Base-by-base conservation (phyloP, 108 stramenopile species). In the Nannochloropsis gaditana region DNA sequence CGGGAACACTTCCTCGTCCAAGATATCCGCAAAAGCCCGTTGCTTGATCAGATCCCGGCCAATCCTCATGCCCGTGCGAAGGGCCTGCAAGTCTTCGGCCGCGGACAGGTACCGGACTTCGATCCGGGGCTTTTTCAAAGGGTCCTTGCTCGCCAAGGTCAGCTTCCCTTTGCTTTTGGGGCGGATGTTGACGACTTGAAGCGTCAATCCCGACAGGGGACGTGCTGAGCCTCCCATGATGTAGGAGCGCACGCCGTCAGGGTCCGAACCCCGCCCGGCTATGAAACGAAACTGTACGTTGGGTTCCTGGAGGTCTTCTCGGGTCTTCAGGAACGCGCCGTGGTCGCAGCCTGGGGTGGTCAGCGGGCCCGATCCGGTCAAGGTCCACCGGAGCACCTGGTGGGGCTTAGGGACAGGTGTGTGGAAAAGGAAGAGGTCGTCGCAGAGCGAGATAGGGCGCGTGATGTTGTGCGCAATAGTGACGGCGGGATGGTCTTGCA, bases 171-270 rank as follows among this genome's bases (percentile, higher is more conserved):
- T 42, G 43, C 43, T 44, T 11, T 44, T 43, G 4, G 82, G 43
- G 5, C 82, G 82, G 82, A 43, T 11, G 42, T 31, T 42, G 19
- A 82, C 43, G 19, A 43, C 15, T 42, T 82, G 82, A 15, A 82
- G 19, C 43, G 43, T 44, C 43, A 82, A 17, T n/a, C 80, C 80
- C 73, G 73, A 73, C 9, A 19, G 81, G 45, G 59, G 85, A 11
- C 15, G 45, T 42, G 5, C 45, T 41, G 80, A 9, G 9, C 42
- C 82, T 9, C 79, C 84, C 43, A 89, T 80, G 19, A 90, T 89
- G 73, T 85, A 89, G 44, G 90, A 90, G 9, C 85, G 84, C 88
- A 92, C 90, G 45, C 91, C 91, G 73, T 92, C 91, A 11, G 91
- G 90, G 42, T 86, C 83, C 43, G 89, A 80, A 15, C 89, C 86